Base-by-base conservation (phyloP, 140 eudicot species). In the Flaveria floridana region DNA sequence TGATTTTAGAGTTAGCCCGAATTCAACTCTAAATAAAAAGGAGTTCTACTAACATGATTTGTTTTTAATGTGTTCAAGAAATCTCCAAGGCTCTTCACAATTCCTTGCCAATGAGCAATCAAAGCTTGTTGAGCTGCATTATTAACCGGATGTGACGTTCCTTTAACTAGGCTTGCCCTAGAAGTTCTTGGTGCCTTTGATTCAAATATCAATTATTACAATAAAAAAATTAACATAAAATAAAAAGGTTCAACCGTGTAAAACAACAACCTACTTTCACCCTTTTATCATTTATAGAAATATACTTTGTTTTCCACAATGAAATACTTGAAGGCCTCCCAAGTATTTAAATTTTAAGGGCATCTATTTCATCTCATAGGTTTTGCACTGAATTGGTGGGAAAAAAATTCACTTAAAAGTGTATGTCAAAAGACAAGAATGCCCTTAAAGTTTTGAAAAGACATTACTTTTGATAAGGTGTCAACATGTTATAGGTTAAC, bases 81-180 rank as follows among this genome's bases (percentile, higher is more conserved):
- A 66, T 82, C 89, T 62, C 85, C 87, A 6, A 94, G 97, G 83
- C 89, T 88, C 76, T 86, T 90, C 61, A 90, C 99, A 55, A 94
- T 94, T 55, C 97, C 99, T 89, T 94, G 97, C 99, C 99, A 94
- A 58, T 94, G 99, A 79, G 94, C 99, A 78, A 94, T 94, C 85
- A 94, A 68, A 63, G 93, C 95, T 84, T 88, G 96, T 80, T 94
- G 99, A 61, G 84, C 80, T 48, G 97, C 91, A 15, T 90, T 80
- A 74, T 81, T 94, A 76, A 94, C 85, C 6, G 97, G 81, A 20
- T 96, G 97, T 48, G 98, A 89, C 41, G 98, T 85, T 46, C 99
- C 99, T 86, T 94, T 90, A 53, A 94, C 97, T 77, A 94, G 84
- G 85, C 99, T 94, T 86, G 97, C 99, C 86, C 99, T 85, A 9